These are phyloP conservation scores for Cladophialophora bantiana DNA, from an alignment of 2,329 filamentous ascomycete species.

Conservation along the genomic window DNA sequence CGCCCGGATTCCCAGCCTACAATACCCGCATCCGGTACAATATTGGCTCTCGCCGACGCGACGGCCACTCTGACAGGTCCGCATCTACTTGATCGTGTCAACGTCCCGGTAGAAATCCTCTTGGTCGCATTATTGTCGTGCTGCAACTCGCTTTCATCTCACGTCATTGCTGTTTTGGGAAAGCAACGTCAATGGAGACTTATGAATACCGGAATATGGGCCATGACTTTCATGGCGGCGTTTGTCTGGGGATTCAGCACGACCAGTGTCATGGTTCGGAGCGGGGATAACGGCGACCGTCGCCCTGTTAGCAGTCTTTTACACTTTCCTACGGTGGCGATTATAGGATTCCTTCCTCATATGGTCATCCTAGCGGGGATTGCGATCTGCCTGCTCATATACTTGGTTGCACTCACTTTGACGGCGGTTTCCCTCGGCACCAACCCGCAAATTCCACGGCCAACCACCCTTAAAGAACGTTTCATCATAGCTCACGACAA, in stretches of 20 bases:
- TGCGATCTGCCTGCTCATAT: constrained; percentile 75
- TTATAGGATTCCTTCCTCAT: constrained; percentile 93
- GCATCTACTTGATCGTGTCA: constrained; percentile 77
- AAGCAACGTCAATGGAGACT: constrained; percentile 81
- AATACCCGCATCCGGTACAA: constrained; percentile 44
- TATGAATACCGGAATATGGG: constrained; percentile 87
- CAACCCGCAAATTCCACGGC: constrained; percentile 57
- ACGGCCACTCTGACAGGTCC: constrained; percentile 43
- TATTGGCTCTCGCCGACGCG: constrained; percentile 46
- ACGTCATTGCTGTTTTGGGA: constrained; percentile 79
- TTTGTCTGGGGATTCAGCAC: constrained; percentile 77
- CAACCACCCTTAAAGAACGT: constrained; percentile 63
- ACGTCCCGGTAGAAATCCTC: constrained; percentile 87
- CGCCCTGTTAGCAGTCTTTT: constrained; percentile 66
- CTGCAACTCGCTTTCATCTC: constrained; percentile 86
- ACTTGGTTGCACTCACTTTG: constrained; percentile 75
- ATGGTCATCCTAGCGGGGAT: constrained; percentile 86
- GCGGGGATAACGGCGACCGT: constrained; percentile 34
- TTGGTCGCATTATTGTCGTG: constrained; percentile 86
- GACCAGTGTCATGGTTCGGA: constrained; percentile 47
- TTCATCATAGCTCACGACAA: constrained; percentile 79
- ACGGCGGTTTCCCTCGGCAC: constrained; percentile 69
- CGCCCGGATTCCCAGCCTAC: constrained; percentile 55
- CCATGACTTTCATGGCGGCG: constrained; percentile 83
- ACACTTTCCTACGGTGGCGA: constrained; percentile 90